Percentiles rank a stretch among this genome's conserved stretches.
Conservation (phyloP, 2,329 filamentous ascomycete genomes). For the Thelonectria blattea region DNA sequence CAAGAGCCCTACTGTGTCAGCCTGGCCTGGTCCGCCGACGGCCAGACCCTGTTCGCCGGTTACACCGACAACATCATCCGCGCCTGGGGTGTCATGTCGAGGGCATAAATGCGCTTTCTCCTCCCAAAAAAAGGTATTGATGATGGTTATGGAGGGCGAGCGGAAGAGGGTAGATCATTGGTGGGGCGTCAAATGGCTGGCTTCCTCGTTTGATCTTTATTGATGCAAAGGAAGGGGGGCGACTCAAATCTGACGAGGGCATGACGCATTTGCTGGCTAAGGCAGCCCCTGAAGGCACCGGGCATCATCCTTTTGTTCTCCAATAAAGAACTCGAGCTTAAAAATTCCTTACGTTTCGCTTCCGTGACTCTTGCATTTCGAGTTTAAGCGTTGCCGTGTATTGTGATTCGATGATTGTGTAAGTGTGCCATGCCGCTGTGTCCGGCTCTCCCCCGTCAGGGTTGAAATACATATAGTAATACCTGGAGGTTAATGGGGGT, state of each 20-base stretch:
- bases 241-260: slow-evolving; percentile 45
- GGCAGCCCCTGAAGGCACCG: slow-evolving; percentile 48
- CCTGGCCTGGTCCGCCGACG: slow-evolving; percentile 97
- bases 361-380: slow-evolving; percentile 38
- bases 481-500: too few relatives aligned
- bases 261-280: slow-evolving; percentile 47
- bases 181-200: slow-evolving; percentile 54
- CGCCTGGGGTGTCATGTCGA: slow-evolving; percentile 96
- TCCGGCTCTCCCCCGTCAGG: too few relatives aligned
- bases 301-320: slow-evolving; percentile 50
- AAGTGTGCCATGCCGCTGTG: too few relatives aligned
- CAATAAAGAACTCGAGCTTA: slow-evolving; percentile 46
- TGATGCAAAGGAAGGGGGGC: slow-evolving; percentile 47
- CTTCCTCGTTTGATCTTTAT: slow-evolving; percentile 54
- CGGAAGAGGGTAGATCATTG: slow-evolving; percentile 51
- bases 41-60: slow-evolving; percentile 98
- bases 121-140: slow-evolving; percentile 37
- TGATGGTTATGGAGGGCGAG: slow-evolving; percentile 34
- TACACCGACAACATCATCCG: slow-evolving; percentile 99
- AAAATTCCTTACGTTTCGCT: slow-evolving; percentile 17
- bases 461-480: too few relatives aligned
- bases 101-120: slow-evolving; percentile 65
- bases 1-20: slow-evolving; percentile 97
- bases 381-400: slow-evolving; percentile 21
- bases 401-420: background rate